A percentile compares a stretch with the other conserved stretches of the same genome.
Conservation (phyloP, 495 filamentous ascomycete genomes). For the Aspergillus biplanus region DNA sequence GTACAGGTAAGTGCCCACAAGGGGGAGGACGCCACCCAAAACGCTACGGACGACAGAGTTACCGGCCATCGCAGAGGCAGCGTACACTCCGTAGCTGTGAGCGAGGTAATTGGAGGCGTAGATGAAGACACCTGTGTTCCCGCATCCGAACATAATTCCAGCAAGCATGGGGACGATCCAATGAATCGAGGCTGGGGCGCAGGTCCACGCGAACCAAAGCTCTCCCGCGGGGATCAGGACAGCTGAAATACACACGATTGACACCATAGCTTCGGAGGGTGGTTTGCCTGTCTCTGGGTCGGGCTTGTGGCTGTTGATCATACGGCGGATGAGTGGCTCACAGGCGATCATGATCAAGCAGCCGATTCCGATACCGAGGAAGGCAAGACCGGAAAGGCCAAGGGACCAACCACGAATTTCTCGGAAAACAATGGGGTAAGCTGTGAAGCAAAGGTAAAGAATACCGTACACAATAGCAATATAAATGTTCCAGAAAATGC, state of each 20-base stretch:
- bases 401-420: slow-evolving; percentile 72
- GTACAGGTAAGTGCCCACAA: slow-evolving; percentile 78
- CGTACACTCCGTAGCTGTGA: slow-evolving; percentile 73
- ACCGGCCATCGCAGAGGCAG: slow-evolving; percentile 76
- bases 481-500: slow-evolving; percentile 77
- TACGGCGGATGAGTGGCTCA: slow-evolving; percentile 69
- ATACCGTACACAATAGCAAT: slow-evolving; percentile 69
- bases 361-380: slow-evolving; percentile 74
- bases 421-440: slow-evolving; percentile 77
- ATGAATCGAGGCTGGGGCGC: slow-evolving; percentile 65
- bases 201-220: slow-evolving; percentile 82
- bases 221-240: slow-evolving; percentile 70
- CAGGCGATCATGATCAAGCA: slow-evolving; percentile 61
- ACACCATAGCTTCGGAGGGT: slow-evolving; percentile 74
- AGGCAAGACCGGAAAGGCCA: slow-evolving; percentile 72
- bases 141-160: slow-evolving; percentile 75
- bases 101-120: slow-evolving; percentile 79
- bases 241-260: slow-evolving; percentile 68
- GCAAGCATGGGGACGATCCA: slow-evolving; percentile 76
- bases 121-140: slow-evolving; percentile 77
- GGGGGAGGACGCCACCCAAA: slow-evolving; percentile 71
- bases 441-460: slow-evolving; percentile 84
- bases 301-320: slow-evolving; percentile 69
- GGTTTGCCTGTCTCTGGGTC: slow-evolving; percentile 69
- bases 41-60: slow-evolving; percentile 68